phyloP scores from a whole-genome alignment of 2,329 filamentous ascomycete genomes.

The Aspergillus uvarum region DNA sequence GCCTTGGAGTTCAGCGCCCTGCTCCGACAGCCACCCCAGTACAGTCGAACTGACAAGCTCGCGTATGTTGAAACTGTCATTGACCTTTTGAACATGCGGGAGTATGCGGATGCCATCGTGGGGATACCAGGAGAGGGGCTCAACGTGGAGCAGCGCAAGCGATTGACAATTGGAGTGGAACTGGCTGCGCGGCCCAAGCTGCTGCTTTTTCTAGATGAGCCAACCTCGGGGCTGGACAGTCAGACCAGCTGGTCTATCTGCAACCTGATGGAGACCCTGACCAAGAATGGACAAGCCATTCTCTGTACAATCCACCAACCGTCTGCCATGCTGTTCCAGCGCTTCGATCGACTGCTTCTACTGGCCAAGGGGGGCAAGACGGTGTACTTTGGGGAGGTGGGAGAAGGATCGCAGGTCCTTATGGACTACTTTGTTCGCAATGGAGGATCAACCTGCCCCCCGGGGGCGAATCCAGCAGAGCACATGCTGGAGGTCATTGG shows the following conservation, averaged over 20 bases:
- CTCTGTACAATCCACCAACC: constrained; percentile 93
- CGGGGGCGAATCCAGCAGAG: constrained; percentile 67
- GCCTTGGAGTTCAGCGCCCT: constrained; percentile 79
- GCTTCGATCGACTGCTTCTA: constrained; percentile 65
- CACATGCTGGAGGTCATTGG: constrained; percentile 60
- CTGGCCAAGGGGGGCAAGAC: constrained; percentile 62
- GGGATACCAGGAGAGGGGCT: constrained; percentile 77
- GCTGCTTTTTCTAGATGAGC: constrained; percentile 85
- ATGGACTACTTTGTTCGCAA: constrained; percentile 64
- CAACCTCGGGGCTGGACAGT: constrained; percentile 84
- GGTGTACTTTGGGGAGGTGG: constrained; percentile 66
- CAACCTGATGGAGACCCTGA: constrained; percentile 79
- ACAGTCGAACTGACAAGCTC: constrained; percentile 70
- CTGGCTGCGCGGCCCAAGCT: constrained; percentile 85
- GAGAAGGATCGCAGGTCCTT: constrained; percentile 54
- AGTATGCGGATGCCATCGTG: constrained; percentile 85
- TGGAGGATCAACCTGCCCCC: constrained; percentile 52
- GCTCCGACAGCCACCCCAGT: constrained; percentile 74
- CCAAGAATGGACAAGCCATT: constrained; percentile 81
- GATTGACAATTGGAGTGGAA: constrained; percentile 89
- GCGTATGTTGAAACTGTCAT: constrained; percentile 75
- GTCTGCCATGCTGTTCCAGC: constrained; percentile 84
- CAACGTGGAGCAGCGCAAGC: constrained; percentile 62
- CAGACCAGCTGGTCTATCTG: constrained; percentile 89
- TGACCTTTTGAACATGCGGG: constrained; percentile 79